A percentile compares a stretch with the other conserved stretches of the same genome.
phyloP scores from a whole-genome alignment of 306 rosid species.

The Purshia tridentata region DNA sequence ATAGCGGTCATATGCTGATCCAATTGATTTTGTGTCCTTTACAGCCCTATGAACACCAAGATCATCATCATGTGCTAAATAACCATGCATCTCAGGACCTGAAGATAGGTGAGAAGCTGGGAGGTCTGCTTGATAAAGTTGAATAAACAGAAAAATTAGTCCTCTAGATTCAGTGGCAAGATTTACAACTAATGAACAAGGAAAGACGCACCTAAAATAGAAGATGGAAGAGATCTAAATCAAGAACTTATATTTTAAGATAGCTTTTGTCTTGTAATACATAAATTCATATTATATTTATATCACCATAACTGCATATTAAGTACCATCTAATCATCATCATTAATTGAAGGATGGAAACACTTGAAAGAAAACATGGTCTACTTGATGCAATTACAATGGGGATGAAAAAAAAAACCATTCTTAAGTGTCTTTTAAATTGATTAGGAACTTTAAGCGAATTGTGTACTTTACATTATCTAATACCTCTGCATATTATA shows the following conservation, averaged over 20 bases:
- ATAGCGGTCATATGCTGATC: conserved; percentile 88
- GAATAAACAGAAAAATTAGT: neutral
- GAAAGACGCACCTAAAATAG: neutral
- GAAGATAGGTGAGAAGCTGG: conserved; percentile 49
- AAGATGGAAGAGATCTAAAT: neutral
- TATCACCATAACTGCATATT: neutral
- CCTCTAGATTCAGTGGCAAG: neutral
- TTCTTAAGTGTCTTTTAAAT: neutral
- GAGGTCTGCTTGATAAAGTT: conserved; percentile 39
- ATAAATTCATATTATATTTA: neutral
- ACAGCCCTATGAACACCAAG: conserved; percentile 43
- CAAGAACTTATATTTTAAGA: neutral
- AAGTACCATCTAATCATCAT: neutral
- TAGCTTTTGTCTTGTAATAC: neutral
- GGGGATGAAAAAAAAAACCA: neutral
- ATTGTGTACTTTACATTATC: neutral
- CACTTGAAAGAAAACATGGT: neutral
- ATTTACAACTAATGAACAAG: neutral
- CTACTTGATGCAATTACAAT: conserved; percentile 1
- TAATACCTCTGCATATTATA: neutral
- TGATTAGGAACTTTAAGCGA: neutral
- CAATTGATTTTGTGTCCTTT: conserved; percentile 63
- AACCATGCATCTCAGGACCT: conserved; percentile 66
- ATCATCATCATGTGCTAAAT: conserved; percentile 61
- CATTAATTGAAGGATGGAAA: neutral